A percentile compares a stretch with the other conserved stretches of the same genome.
Evolutionary conservation across 75 land plant genomes (phyloP).

Genomic region (Selaginella tamariscina): DNA sequence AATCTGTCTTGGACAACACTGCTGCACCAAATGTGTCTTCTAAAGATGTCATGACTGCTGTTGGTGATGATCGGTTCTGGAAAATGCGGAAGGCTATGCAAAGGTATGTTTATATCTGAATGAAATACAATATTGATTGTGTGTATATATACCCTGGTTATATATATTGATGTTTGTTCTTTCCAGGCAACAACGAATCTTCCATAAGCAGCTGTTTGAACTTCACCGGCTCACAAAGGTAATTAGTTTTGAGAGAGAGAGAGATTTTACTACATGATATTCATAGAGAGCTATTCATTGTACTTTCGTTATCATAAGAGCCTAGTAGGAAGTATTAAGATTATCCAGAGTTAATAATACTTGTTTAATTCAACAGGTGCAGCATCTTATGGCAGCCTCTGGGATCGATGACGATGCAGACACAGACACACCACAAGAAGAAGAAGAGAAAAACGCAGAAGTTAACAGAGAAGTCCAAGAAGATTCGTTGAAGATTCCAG

Average conservation of each 20-base stretch:
- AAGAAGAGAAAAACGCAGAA: neutral
- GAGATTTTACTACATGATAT: too few relatives aligned
- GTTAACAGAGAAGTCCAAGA: neutral
- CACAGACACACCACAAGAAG: too few relatives aligned
- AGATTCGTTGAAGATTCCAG: too few relatives aligned
- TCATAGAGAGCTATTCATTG: neutral
- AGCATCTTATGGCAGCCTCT: neutral
- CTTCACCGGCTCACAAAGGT: neutral
- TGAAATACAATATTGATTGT: too few relatives aligned
- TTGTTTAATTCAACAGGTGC: neutral
- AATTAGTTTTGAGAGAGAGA: neutral
- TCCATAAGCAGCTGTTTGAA: neutral
- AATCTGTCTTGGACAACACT: neutral
- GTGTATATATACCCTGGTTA: neutral
- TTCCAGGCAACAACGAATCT: neutral
- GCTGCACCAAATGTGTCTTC: neutral
- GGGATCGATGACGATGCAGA: neutral
- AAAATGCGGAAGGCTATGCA: slow-evolving; percentile 1
- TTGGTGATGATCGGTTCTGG: neutral
- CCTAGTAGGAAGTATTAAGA: too few relatives aligned
- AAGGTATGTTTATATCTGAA: neutral
- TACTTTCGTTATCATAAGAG: neutral
- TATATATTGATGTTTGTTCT: neutral
- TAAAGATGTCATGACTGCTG: neutral
- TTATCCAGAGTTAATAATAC: too few relatives aligned